These are phyloP conservation scores for Quercus rubra DNA, from an alignment of 306 rosid genomes.

Conservation along the genomic window DNA sequence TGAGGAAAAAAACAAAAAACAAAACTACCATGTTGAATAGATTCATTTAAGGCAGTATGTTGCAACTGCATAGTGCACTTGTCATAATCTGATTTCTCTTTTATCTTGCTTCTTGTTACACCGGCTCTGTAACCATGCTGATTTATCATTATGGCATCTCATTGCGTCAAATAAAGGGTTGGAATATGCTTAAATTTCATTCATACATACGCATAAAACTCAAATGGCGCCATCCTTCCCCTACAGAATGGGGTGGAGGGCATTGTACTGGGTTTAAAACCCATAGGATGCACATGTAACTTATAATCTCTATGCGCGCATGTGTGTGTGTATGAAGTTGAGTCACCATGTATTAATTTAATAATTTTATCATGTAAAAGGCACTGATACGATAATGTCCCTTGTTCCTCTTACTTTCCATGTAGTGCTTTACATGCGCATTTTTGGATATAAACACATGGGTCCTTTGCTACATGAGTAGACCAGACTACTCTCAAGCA, in stretches of 20 bases:
- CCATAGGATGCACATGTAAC: not conserved
- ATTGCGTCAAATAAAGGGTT: no score
- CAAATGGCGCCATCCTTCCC: not conserved
- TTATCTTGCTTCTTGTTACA: not conserved
- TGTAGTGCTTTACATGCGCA: not conserved
- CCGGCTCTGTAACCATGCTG: not conserved
- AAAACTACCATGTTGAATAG: not conserved
- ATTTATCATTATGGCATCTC: not conserved
- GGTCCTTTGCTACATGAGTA: not conserved
- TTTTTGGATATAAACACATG: not conserved
- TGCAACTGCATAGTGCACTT: not conserved
- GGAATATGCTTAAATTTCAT: no score
- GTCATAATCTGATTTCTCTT: not conserved
- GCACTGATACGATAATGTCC: not conserved
- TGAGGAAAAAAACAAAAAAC: not conserved
- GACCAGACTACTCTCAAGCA: not conserved
- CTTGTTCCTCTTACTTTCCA: not conserved
- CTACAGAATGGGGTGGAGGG: not conserved
- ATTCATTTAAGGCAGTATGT: not conserved
- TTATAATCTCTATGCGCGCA: not conserved
- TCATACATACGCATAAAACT: no score
- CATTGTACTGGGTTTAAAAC: not conserved
- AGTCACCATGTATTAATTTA: not conserved
- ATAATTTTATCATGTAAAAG: not conserved
- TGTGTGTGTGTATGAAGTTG: not conserved